A percentile compares a stretch with the other conserved stretches of the same genome.
Evolutionary conservation across 768 basidiomycete species (phyloP).

Genomic region (Kwoniella pini): DNA sequence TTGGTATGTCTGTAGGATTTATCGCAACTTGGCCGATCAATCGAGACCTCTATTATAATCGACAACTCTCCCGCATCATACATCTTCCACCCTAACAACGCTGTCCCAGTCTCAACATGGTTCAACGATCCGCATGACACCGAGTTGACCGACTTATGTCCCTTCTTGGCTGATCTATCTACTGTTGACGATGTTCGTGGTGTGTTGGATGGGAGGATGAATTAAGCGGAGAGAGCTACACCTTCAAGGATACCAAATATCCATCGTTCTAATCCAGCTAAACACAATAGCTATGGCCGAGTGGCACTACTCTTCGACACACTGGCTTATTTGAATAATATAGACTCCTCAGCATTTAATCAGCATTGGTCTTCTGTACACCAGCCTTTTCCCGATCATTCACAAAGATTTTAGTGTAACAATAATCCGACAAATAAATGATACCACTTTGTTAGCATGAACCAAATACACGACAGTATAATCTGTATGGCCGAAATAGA

Average conservation of each 20-base stretch:
- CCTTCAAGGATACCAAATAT: no score
- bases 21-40: conserved; percentile 92
- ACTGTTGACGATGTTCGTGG: conserved; percentile 87
- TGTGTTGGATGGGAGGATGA: conserved; percentile 66
- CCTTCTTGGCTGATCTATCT: conserved; percentile 86
- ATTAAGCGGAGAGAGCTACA: no score
- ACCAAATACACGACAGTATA: no score
- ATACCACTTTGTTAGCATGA: not conserved
- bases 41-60: conserved; percentile 91
- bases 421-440: not conserved
- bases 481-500: no score
- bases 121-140: conserved; percentile 99
- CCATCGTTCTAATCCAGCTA: no score
- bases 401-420: not conserved
- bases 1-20: conserved; percentile 71
- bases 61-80: conserved; percentile 99
- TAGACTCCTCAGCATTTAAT: no score
- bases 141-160: conserved; percentile 90
- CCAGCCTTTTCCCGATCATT: not conserved
- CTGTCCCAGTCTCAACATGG: conserved; percentile 98
- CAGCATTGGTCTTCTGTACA: not conserved
- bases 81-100: conserved; percentile 99
- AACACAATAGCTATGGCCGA: no score
- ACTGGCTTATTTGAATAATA: no score
- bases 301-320: no score